phyloP scores from a whole-genome alignment of 2,329 filamentous ascomycete genomes.

The Claviceps digitariae region DNA sequence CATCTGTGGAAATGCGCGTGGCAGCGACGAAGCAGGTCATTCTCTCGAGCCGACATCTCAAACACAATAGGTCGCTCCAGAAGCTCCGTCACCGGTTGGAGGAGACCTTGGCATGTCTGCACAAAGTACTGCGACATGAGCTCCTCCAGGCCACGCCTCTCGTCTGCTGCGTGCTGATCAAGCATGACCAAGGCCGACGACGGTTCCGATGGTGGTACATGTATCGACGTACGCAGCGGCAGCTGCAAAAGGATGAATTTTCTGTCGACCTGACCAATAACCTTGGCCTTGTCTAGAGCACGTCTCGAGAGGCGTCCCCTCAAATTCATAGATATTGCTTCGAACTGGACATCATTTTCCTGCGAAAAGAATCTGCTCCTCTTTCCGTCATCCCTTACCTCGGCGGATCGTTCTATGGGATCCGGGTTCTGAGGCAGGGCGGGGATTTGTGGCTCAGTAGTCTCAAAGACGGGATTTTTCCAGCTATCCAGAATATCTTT shows the following conservation, averaged over 20 bases:
- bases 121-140: constrained; percentile 46
- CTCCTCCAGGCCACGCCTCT: constrained; percentile 65
- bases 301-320: constrained; percentile 45
- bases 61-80: constrained; percentile 48
- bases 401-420: not conserved
- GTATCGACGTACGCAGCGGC: constrained; percentile 10
- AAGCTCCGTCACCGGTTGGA: constrained; percentile 18
- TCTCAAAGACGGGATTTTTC: constrained; percentile 65
- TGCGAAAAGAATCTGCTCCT: constrained; percentile 5
- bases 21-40: constrained; percentile 39
- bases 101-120: not conserved
- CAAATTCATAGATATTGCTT: constrained; percentile 16
- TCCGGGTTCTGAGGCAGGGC: constrained; percentile 15
- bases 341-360: constrained; percentile 14
- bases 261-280: constrained; percentile 72
- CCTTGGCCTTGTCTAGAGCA: constrained; percentile 42
- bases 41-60: constrained; percentile 49
- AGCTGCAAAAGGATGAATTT: constrained; percentile 76
- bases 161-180: constrained; percentile 92
- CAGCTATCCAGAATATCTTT: constrained; percentile 47
- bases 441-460: constrained; percentile 31
- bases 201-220: not conserved
- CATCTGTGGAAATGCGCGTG: constrained; percentile 50
- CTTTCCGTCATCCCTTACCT: constrained; percentile 1
- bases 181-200: constrained; percentile 56